Evolutionary conservation across 2,329 filamentous ascomycete species (phyloP).

Genomic region (Zymoseptoria passerinii): DNA sequence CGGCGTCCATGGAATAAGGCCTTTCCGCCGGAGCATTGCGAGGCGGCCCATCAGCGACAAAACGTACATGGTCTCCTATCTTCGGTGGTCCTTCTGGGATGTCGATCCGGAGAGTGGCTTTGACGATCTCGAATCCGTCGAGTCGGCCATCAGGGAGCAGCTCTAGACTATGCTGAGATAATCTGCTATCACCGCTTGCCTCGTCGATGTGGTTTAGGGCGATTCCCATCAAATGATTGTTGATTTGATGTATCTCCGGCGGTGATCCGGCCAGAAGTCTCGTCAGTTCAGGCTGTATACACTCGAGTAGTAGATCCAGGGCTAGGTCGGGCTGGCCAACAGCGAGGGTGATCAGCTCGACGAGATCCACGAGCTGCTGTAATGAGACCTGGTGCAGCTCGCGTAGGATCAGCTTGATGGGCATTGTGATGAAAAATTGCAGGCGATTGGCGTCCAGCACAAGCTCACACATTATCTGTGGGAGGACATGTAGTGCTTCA

Average conservation of each 20-base stretch:
- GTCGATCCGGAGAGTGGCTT: constrained; percentile 1
- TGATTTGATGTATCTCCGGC: background rate
- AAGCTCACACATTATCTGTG: background rate
- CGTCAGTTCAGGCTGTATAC: background rate
- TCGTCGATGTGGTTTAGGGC: constrained; percentile 3
- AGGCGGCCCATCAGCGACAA: background rate
- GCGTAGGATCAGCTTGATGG: background rate
- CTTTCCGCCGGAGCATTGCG: background rate
- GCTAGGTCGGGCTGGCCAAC: background rate
- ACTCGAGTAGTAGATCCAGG: constrained; percentile 4
- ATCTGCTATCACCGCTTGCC: background rate
- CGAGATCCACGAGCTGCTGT: constrained; percentile 1
- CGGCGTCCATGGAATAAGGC: background rate
- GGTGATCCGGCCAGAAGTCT: background rate
- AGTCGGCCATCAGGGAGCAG: background rate
- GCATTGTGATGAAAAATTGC: background rate
- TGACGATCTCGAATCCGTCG: constrained; percentile 3
- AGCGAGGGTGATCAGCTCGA: background rate
- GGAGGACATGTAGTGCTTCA: background rate
- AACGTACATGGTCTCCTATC: background rate
- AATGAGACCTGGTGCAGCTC: background rate
- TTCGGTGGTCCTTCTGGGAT: background rate
- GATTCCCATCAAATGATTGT: background rate
- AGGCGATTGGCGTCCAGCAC: background rate
- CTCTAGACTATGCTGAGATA: background rate